Evolutionary conservation across 768 basidiomycete genomes (phyloP).

Genomic region (Tulasnella sp.): DNA sequence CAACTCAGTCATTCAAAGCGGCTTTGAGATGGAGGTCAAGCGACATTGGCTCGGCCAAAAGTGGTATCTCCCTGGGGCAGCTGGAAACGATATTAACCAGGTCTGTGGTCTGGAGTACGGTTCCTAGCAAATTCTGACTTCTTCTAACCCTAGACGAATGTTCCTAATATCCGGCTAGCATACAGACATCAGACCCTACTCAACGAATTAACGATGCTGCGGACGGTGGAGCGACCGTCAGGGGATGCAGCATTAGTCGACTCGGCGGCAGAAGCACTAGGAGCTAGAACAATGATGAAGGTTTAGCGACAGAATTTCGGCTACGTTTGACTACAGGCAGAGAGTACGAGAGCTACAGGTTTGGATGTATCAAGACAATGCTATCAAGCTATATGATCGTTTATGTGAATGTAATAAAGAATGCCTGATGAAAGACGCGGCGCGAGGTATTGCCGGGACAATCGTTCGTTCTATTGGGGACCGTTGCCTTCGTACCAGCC

Average conservation of each 20-base stretch:
- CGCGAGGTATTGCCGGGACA: neutral
- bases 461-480: neutral
- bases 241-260: neutral
- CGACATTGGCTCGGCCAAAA: constrained; percentile 91
- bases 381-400: neutral
- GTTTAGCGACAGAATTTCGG: neutral
- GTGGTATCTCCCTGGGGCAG: constrained; percentile 92
- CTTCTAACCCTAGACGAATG: constrained; percentile 74
- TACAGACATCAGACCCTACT: constrained; percentile 89
- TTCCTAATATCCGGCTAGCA: constrained; percentile 87
- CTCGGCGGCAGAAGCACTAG: neutral
- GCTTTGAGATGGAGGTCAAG: constrained; percentile 98
- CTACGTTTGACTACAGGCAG: neutral
- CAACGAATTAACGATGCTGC: constrained; percentile 78
- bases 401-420: neutral
- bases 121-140: constrained; percentile 21
- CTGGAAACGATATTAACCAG: constrained; percentile 96
- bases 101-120: constrained; percentile 48
- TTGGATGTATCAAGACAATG: neutral
- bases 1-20: constrained; percentile 94
- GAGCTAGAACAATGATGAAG: constrained; percentile 20
- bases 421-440: neutral
- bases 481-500: constrained; percentile 29
- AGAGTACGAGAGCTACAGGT: neutral
- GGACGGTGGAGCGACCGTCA: neutral